Conservation (phyloP, 768 basidiomycete genomes). For the Rubroboletus satanas region DNA sequence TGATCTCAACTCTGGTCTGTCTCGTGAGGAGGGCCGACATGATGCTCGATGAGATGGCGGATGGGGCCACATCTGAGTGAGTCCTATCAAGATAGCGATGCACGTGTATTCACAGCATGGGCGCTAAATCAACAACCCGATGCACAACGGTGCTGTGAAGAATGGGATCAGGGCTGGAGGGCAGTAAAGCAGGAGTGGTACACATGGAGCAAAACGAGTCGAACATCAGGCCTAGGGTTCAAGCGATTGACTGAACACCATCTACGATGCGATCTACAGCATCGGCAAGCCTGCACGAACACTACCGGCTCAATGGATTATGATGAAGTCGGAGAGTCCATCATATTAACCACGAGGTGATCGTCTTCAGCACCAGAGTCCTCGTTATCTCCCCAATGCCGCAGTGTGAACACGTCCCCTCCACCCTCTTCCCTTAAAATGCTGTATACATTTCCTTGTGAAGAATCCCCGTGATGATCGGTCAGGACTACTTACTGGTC, state of each 20-base stretch:
- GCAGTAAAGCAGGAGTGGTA: neutral
- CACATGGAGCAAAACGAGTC: constrained; percentile 1
- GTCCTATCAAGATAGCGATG: constrained; percentile 1
- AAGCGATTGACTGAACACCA: neutral
- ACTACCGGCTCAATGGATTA: constrained; percentile 5
- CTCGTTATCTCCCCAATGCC: constrained; percentile 37
- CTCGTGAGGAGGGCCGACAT: constrained; percentile 8
- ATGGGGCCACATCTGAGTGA: neutral
- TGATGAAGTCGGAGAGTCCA: constrained; percentile 19
- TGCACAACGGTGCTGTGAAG: constrained; percentile 3
- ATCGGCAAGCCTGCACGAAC: constrained; percentile 2
- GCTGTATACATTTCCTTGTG: constrained; percentile 34
- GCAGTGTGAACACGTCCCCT: constrained; percentile 49
- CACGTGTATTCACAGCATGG: constrained; percentile 16
- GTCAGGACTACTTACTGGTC: constrained; percentile 56
- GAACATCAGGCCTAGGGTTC: constrained; percentile 10
- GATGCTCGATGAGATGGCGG: neutral
- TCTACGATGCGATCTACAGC: constrained; percentile 10
- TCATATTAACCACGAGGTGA: constrained; percentile 19
- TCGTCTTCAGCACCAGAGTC: constrained; percentile 25
- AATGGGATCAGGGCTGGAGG: neutral
- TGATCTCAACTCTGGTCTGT: constrained; percentile 41
- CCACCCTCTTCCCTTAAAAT: constrained; percentile 57
- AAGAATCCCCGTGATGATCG: constrained; percentile 2
- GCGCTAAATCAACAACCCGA: constrained; percentile 1